Base-by-base conservation (phyloP, 371 early-diverging fungal genomes). In the Mucor lusitanicus region DNA sequence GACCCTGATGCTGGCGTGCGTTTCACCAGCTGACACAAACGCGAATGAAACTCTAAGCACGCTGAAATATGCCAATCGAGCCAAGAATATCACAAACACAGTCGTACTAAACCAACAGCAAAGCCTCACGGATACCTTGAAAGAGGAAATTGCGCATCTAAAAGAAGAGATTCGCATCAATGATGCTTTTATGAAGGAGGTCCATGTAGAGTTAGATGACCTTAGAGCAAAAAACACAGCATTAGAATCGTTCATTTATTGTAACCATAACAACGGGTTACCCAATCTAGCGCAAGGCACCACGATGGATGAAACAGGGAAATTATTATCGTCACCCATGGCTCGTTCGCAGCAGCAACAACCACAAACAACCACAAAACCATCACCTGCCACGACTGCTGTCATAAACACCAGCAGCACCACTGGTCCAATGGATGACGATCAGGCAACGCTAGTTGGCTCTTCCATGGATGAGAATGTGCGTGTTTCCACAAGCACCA, bases 1-100 rank as follows among this genome's bases (percentile, higher is more conserved):
- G 55, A 92, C 96, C 0, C 76, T 96, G 39, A 94, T 97, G 94
- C 78, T 97, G 33, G 95, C 95, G 5, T 97, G 97, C 79, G 87
- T 95, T 6, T 87, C 89, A 40, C 90, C 94, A 0, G 81, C 88
- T 19, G 88, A 89, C 40, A 62, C 68, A 30, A 90, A 94, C 76
- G 83, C 90, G 63, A 85, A 87, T 33, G 99, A 99, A 76, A 94
- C 98, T 28, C 69, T 75, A 46, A 95, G 91, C 72, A 96, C 97
- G 6, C 82, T 97, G 15, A 88, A 91, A 62, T 97, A 96, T 71
- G 96, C 96, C 3, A 90, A 91, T 65, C 83, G 94, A 0, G 92
- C 93, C 8, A 78, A 92, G 33, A 90, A 92, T 64, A 94, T 95
- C 69, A 91, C 91, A 64, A 96, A 96, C 71, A 83, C 87, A 21